Evolutionary conservation across 192 early-diverging fungal genomes (phyloP).

Genomic region (Endogone sp.): DNA sequence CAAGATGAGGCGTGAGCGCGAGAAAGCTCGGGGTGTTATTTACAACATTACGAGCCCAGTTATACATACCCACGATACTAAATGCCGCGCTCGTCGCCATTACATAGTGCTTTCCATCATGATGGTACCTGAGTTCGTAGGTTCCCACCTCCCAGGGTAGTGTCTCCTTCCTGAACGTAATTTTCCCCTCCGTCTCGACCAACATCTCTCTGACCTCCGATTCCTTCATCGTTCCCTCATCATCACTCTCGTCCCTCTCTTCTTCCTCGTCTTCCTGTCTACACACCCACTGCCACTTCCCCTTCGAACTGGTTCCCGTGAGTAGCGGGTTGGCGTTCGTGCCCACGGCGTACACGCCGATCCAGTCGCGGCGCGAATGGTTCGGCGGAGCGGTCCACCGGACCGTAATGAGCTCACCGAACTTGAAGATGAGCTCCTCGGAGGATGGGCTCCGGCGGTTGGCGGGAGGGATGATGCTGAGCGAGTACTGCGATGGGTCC

Average conservation of each 20-base stretch:
- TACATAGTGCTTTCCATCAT: conserved; percentile 81
- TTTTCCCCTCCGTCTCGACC: conserved; percentile 36
- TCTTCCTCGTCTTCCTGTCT: conserved; percentile 33
- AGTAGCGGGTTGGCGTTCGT: conserved; percentile 72
- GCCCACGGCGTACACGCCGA: conserved; percentile 83
- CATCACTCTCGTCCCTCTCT: conserved; percentile 4
- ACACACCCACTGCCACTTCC: conserved; percentile 56
- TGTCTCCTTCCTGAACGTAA: conserved; percentile 61
- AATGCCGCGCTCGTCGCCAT: conserved; percentile 74
- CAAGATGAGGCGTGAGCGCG: too few relatives aligned
- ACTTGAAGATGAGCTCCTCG: conserved; percentile 31
- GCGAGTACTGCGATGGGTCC: conserved; percentile 36
- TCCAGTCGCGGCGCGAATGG: conserved; percentile 83
- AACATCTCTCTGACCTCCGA: conserved; percentile 1
- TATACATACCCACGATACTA: conserved; percentile 61
- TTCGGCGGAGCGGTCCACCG: conserved; percentile 72
- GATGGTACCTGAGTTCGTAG: conserved; percentile 92
- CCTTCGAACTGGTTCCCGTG: conserved; percentile 72
- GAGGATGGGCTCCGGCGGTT: not conserved
- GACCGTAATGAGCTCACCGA: conserved; percentile 76
- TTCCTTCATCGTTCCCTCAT: not conserved
- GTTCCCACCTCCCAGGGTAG: conserved; percentile 85
- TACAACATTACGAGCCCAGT: too few relatives aligned
- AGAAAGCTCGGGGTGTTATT: too few relatives aligned
- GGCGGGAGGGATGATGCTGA: conserved; percentile 14